Evolutionary conservation across 1,284 basidiomycete genomes (phyloP).

Genomic region (Cystodermella granulosa): DNA sequence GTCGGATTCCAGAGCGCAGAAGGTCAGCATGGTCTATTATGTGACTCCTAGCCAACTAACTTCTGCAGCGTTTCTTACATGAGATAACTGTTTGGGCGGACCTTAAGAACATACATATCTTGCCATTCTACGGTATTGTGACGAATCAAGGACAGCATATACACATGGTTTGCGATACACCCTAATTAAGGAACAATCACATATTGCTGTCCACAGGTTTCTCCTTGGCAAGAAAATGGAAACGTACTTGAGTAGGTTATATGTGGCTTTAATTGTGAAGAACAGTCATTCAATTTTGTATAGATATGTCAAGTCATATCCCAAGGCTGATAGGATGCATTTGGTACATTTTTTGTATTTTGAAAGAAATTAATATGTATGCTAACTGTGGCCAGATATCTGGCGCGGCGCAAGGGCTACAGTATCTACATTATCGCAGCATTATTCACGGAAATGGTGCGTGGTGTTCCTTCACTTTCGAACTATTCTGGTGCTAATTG

Average conservation of each 20-base stretch:
- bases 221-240: slow-evolving; percentile 56
- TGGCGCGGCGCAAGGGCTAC: slow-evolving; percentile 49
- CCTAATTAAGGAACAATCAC: too few species aligned
- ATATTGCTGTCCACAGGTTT: slow-evolving; percentile 41
- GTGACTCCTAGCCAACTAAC: background rate
- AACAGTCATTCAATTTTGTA: background rate
- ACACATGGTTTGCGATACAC: slow-evolving; percentile 38
- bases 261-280: too few species aligned
- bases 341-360: slow-evolving; percentile 36
- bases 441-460: slow-evolving; percentile 55
- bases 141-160: slow-evolving; percentile 48
- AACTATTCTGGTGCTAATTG: background rate
- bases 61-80: slow-evolving; percentile 46
- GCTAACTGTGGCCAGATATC: slow-evolving; percentile 36
- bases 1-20: slow-evolving; percentile 38
- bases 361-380: too few species aligned
- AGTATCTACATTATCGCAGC: slow-evolving; percentile 47
- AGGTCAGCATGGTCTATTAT: slow-evolving; percentile 25
- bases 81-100: slow-evolving; percentile 52
- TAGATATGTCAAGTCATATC: slow-evolving; percentile 40
- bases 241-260: slow-evolving; percentile 49
- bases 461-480: slow-evolving; percentile 16
- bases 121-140: slow-evolving; percentile 52
- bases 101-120: slow-evolving; percentile 46
- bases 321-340: slow-evolving; percentile 36